Base-by-base conservation (phyloP, 805 yeast genomes). In the Saccharomycopsis malanga region DNA sequence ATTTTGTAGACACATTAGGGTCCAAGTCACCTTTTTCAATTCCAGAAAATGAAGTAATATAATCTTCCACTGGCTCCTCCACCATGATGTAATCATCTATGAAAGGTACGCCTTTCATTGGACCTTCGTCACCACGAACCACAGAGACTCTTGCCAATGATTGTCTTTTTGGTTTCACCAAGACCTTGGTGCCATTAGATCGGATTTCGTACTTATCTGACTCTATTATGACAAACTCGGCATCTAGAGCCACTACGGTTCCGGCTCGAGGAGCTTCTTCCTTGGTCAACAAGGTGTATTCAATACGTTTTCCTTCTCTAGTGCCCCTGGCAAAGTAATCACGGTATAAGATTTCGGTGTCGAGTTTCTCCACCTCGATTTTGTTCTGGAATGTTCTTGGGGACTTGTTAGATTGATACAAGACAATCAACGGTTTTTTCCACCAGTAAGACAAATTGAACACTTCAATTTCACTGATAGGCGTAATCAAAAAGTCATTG, bases 41-140 rank as follows among this genome's bases (percentile, higher is more conserved):
- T n/a, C 99, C 99, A 10, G 96, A 87, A 57, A 75, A 93, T 10
- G 80, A 78, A 0, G 99, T 94, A 54, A 91, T 70, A 58, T 93
- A 89, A 62, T 93, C 95, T 45, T 82, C 77, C 45, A 93, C 82
- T 2, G 70, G 76, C 43, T 76, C 78, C 18, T 75, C 74, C 29
- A 87, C 85, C 4, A 80, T 79, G 54, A 93, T 85, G 59, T 89
- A 87, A 61, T 93, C 99, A 61, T 93, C 98, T 52, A 93, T 85
- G 57, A 93, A 87, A 4, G 96, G 88, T 1, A 71, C 73, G 0
- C 88, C 93, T 50, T 75, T 77, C 39, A 69, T 64, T 0, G 74
- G 75, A 0, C 88, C 89, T 37, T 76, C 75, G 37, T 77, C 75
- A 14, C 88, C 87, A 39, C 95, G 68, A 2, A 93, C 58, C 0